Base-by-base conservation (phyloP, 371 early-diverging fungal genomes). In the Mucor sp. region DNA sequence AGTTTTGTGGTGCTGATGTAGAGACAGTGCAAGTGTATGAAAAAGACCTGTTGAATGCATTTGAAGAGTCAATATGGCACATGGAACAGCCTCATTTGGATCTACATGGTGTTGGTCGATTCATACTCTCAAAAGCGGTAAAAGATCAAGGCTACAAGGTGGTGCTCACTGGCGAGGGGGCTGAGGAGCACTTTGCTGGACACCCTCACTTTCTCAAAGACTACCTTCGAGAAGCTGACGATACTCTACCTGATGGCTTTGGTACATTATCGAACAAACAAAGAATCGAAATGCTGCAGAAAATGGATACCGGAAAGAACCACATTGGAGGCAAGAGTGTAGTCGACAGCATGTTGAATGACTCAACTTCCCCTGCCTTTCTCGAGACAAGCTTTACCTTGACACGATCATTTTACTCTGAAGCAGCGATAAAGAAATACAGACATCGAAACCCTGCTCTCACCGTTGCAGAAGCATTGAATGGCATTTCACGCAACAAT, bases 111-210 rank as follows among this genome's bases (percentile, higher is more conserved):
- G 61, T 60, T 8, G 61, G 61, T 12, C 44, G 28, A 28, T 60
- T 53, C 19, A 37, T 67, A 37, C 58, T 71, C 7, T 67, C 71
- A 1, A 67, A 56, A 19, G 33, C 50, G 43, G 67, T 67, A 3
- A 60, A 64, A 44, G 71, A 71, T 15, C 30, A 50, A 21, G 88
- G 88, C 4, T 78, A 81, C 71, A 74, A 60, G 47, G 70, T 79
- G 0, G 78, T 89, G 15, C 75, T 83, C 62, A 86, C 88, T 0
- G 90, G 90, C 19, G 87, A 89, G 65, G 88, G 86, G 0, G 83
- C 87, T 0, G 90, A 89, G 56, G 90, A 89, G 60, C 75, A 87
- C n/a, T 89, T 89, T 75, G 87, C 85, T 6, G 90, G 90, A 0
- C 88, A 89, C 68, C 19, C 23, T 50, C 27, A 50, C 27, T 50